These are phyloP conservation scores for Cucurbita pepo DNA, from an alignment of 306 rosid genomes.

Conservation along the genomic window DNA sequence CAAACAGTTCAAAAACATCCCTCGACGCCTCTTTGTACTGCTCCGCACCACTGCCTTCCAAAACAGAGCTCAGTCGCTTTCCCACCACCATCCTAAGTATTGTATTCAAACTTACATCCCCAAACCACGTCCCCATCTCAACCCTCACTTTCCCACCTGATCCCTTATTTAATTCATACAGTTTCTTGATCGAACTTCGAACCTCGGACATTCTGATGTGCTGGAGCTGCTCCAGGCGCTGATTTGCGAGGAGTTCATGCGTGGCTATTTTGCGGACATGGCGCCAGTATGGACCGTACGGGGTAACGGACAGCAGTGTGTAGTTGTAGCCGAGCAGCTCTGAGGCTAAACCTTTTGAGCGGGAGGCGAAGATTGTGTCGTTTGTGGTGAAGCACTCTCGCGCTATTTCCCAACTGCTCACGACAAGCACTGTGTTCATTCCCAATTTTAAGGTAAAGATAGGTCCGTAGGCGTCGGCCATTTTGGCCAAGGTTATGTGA, in stretches of 20 bases:
- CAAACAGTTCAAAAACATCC: slow-evolving; percentile 33
- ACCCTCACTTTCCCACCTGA: not conserved
- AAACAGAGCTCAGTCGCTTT: slow-evolving; percentile 13
- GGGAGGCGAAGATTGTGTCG: slow-evolving; percentile 11
- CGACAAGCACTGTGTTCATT: slow-evolving; percentile 11
- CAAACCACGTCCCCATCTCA: slow-evolving; percentile 28
- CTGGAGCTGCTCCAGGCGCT: not conserved
- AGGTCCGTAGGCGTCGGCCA: not conserved
- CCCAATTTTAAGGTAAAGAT: slow-evolving; percentile 23
- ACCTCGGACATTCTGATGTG: slow-evolving; percentile 18
- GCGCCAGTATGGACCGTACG: slow-evolving; percentile 17
- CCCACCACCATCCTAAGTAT: slow-evolving; percentile 47
- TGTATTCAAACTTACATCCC: slow-evolving; percentile 27
- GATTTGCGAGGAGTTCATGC: slow-evolving; percentile 8
- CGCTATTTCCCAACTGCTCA: slow-evolving; percentile 28
- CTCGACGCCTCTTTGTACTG: slow-evolving; percentile 28
- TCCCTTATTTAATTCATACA: not conserved
- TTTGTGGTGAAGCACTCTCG: slow-evolving; percentile 35
- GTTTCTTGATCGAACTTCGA: slow-evolving; percentile 12
- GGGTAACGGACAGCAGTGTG: slow-evolving; percentile 9
- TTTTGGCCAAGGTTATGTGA: not conserved
- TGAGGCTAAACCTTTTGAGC: not conserved
- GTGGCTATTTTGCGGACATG: slow-evolving; percentile 9
- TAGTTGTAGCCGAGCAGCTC: not conserved
- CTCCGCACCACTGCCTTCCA: slow-evolving; percentile 12